These are phyloP conservation scores for Dryadomyces sulphureus DNA, from an alignment of 2,329 filamentous ascomycete species.

Conservation along the genomic window DNA sequence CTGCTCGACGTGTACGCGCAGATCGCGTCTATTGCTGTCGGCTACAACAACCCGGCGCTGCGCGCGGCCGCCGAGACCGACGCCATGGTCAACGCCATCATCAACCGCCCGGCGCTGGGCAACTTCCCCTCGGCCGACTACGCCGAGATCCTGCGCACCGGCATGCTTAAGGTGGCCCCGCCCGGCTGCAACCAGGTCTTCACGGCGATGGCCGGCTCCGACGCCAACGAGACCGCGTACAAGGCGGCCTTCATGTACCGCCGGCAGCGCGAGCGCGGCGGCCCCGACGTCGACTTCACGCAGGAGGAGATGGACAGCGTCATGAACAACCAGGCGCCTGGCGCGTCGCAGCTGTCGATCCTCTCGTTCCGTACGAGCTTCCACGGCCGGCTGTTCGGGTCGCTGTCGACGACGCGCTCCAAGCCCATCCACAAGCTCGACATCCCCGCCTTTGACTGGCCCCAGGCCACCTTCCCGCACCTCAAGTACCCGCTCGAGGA, in stretches of 20 bases:
- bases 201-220: conserved; percentile 76
- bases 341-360: conserved; percentile 65
- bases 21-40: conserved; percentile 83
- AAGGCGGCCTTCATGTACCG: conserved; percentile 94
- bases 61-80: conserved; percentile 54
- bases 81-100: conserved; percentile 65
- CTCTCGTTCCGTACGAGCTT: conserved; percentile 79
- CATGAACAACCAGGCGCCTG: conserved; percentile 71
- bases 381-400: conserved; percentile 82
- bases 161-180: conserved; percentile 69
- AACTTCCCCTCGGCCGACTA: conserved; percentile 84
- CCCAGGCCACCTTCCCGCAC: conserved; percentile 70
- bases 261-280: conserved; percentile 67
- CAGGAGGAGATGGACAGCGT: conserved; percentile 55
- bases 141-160: conserved; percentile 63
- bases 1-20: conserved; percentile 75
- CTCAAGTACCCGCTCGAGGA: conserved; percentile 80
- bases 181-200: conserved; percentile 79
- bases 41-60: conserved; percentile 79
- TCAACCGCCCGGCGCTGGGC: conserved; percentile 79
- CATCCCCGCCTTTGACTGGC: conserved; percentile 92
- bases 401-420: conserved; percentile 74
- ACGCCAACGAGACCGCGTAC: conserved; percentile 89
- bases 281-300: conserved; percentile 63
- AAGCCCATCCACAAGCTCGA: conserved; percentile 93